Conservation (phyloP, 345 rosid genomes). For the Kandelia obovata region DNA sequence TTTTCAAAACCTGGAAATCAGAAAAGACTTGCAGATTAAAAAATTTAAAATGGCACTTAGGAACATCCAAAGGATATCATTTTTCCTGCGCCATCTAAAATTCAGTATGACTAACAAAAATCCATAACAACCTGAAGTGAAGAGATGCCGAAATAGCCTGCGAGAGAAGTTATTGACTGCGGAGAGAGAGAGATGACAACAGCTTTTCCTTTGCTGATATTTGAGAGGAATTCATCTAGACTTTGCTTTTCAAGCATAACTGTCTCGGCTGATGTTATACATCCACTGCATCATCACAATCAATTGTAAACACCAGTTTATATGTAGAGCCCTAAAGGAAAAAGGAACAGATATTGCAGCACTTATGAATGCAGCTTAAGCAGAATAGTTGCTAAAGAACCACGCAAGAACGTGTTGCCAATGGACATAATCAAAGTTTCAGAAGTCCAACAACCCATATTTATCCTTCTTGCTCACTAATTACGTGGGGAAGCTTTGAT, state of each 20-base stretch:
- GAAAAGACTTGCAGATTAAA: neutral
- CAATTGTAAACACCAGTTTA: too few species aligned
- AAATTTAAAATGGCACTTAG: neutral
- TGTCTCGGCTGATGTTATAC: constrained; percentile 90
- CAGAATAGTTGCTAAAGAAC: too few species aligned
- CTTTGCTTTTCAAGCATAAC: constrained; percentile 98
- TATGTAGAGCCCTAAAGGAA: too few species aligned
- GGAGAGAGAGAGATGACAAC: constrained; percentile 70
- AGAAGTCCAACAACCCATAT: too few species aligned
- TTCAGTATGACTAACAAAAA: neutral
- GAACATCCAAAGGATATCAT: neutral
- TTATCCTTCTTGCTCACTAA: too few species aligned
- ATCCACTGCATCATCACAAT: constrained; percentile 51
- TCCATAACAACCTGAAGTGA: constrained; percentile 48
- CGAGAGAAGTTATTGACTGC: constrained; percentile 84
- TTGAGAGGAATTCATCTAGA: constrained; percentile 74
- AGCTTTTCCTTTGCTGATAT: constrained; percentile 53
- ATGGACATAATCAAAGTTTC: too few species aligned
- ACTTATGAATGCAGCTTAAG: too few species aligned
- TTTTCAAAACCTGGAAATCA: constrained; percentile 57
- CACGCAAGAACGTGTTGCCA: too few species aligned
- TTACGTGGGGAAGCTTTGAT: too few species aligned
- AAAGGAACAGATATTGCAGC: too few species aligned
- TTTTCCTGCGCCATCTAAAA: neutral
- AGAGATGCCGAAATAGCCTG: constrained; percentile 61